A percentile compares a stretch with the other conserved stretches of the same genome.
Conservation (phyloP, 192 early-diverging fungal genomes). For the Podila horticola region DNA sequence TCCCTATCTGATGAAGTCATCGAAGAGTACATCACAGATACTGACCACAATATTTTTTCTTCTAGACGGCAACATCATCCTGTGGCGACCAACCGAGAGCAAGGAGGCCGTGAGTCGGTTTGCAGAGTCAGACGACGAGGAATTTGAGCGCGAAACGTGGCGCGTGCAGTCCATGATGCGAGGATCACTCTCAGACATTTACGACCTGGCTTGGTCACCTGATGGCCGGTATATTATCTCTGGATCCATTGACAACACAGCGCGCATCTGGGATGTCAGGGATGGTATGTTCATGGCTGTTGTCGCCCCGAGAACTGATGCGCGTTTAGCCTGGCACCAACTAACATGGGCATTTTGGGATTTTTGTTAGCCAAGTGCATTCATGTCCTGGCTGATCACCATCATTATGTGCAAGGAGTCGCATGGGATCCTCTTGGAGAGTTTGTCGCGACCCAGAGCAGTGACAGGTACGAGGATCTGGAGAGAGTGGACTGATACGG, state of each 20-base stretch:
- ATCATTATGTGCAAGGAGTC: slow-evolving; percentile 96
- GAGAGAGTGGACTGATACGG: not conserved
- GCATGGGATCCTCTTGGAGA: slow-evolving; percentile 93
- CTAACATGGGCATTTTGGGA: not conserved
- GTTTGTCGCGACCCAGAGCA: slow-evolving; percentile 92
- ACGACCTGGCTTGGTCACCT: slow-evolving; percentile 95
- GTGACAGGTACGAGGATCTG: slow-evolving; percentile 72
- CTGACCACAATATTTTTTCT: too few relatives aligned
- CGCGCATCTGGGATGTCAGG: slow-evolving; percentile 85
- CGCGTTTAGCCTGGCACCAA: not conserved
- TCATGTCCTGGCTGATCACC: slow-evolving; percentile 83
- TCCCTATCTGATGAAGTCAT: too few relatives aligned
- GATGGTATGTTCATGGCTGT: slow-evolving; percentile 59
- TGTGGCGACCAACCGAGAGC: slow-evolving; percentile 80
- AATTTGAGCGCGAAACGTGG: slow-evolving; percentile 83
- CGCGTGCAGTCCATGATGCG: slow-evolving; percentile 74
- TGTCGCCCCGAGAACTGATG: too few relatives aligned
- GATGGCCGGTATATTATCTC: slow-evolving; percentile 83
- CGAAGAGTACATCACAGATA: too few relatives aligned
- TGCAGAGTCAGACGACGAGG: slow-evolving; percentile 59
- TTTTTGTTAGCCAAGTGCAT: slow-evolving; percentile 69
- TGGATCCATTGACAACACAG: slow-evolving; percentile 89
- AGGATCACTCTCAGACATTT: slow-evolving; percentile 84
- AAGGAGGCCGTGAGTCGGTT: slow-evolving; percentile 54
- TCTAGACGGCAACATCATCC: slow-evolving; percentile 83